Evolutionary conservation across 176 grass and related monocot genomes (phyloP).

Genomic region (Avena insularis): DNA sequence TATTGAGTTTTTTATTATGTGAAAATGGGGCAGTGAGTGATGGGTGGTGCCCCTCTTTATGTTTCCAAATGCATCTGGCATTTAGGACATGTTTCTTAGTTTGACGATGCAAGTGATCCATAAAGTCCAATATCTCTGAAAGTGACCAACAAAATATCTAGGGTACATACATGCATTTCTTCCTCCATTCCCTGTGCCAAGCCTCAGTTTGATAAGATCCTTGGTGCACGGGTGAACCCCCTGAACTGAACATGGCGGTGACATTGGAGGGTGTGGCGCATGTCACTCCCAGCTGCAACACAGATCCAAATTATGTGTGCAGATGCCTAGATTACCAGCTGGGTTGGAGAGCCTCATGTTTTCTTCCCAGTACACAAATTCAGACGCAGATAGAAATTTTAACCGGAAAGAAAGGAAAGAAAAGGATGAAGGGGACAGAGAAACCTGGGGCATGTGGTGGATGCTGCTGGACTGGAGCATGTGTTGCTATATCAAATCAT

Average conservation of each 20-base stretch:
- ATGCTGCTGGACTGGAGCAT: slow-evolving; percentile 42
- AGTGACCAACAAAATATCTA: not conserved
- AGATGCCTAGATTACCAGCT: slow-evolving; percentile 31
- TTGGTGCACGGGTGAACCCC: not conserved
- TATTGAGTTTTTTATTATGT: not conserved
- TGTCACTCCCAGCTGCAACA: slow-evolving; percentile 40
- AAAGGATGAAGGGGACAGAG: slow-evolving; percentile 10
- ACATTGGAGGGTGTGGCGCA: slow-evolving; percentile 44
- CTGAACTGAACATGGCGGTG: not conserved
- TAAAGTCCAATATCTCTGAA: not conserved
- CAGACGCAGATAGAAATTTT: slow-evolving; percentile 34
- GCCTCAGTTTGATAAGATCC: not conserved
- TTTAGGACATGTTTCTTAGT: slow-evolving; percentile 24
- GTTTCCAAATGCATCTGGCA: not conserved
- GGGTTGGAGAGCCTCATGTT: slow-evolving; percentile 55
- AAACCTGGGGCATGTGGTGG: slow-evolving; percentile 54
- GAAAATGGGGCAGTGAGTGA: not conserved
- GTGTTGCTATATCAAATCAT: slow-evolving; percentile 49
- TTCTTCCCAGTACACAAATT: slow-evolving; percentile 46
- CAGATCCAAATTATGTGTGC: slow-evolving; percentile 45
- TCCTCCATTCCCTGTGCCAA: not conserved
- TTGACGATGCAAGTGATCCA: slow-evolving; percentile 34
- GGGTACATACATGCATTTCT: not conserved
- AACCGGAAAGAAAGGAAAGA: not conserved
- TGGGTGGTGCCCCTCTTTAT: not conserved